These are phyloP conservation scores for Claviceps sp. DNA, from an alignment of 2,329 filamentous ascomycete species.

Conservation along the genomic window DNA sequence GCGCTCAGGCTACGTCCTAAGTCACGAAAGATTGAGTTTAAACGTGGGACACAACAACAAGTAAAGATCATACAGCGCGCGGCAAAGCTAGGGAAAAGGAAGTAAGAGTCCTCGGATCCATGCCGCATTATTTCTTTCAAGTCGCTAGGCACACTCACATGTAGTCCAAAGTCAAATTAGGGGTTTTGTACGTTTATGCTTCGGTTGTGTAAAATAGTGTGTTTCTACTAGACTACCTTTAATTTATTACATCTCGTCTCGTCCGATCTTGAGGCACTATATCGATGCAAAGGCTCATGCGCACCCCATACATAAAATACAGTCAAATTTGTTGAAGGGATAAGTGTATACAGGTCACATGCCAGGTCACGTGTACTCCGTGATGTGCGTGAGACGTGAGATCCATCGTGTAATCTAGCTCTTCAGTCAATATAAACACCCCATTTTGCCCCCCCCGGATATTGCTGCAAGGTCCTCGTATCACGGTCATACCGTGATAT, in stretches of 20 bases:
- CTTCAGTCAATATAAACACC: too few relatives aligned
- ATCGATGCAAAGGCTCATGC: too few relatives aligned
- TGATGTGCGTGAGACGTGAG: too few relatives aligned
- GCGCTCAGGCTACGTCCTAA: conserved; percentile 1
- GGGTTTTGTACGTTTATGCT: background rate
- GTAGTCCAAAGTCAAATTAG: background rate
- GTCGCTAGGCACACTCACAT: background rate
- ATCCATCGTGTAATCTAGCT: too few relatives aligned
- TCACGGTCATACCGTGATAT: too few relatives aligned
- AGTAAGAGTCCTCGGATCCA: background rate
- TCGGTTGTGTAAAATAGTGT: background rate
- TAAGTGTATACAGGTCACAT: too few relatives aligned
- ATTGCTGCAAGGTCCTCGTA: too few relatives aligned
- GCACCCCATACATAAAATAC: too few relatives aligned
- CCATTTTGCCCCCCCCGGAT: too few relatives aligned
- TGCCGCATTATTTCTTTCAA: background rate
- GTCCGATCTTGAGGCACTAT: background rate
- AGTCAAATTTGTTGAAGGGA: too few relatives aligned
- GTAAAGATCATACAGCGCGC: background rate
- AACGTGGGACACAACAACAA: too few relatives aligned
- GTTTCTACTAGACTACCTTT: background rate
- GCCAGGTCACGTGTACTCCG: too few relatives aligned
- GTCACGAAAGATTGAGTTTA: background rate
- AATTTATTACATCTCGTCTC: background rate
- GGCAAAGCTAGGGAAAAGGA: background rate